These are phyloP conservation scores for Psidium friedrichsthalianum DNA, from an alignment of 345 rosid genomes.

Conservation along the genomic window DNA sequence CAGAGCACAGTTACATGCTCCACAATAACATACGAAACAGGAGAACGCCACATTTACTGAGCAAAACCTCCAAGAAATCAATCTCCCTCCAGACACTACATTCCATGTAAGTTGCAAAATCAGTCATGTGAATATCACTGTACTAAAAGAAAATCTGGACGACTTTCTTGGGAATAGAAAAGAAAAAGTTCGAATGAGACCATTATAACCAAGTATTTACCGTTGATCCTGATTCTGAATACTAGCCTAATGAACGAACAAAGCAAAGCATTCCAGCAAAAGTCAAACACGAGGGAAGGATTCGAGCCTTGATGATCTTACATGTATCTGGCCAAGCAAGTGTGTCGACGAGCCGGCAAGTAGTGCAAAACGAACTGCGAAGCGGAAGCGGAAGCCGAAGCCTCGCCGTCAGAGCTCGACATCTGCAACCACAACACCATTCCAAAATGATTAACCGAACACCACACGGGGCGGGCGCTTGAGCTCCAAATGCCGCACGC, in stretches of 20 bases:
- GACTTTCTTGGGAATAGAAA: not conserved
- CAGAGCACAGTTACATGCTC: not conserved
- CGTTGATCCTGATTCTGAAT: not conserved
- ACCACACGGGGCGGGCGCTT: not conserved
- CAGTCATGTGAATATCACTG: not conserved
- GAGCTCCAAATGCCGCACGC: not conserved
- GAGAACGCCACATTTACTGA: not conserved
- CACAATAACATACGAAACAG: not conserved
- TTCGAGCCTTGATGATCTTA: constrained; percentile 15
- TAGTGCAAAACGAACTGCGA: constrained; percentile 52
- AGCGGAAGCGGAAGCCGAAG: not conserved
- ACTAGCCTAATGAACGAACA: not conserved
- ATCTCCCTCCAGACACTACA: not conserved
- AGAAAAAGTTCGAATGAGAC: not conserved
- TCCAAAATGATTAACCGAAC: not conserved
- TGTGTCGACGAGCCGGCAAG: constrained; percentile 19
- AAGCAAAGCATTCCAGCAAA: not conserved
- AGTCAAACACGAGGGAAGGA: not conserved
- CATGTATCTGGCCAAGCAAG: constrained; percentile 53
- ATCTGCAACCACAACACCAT: constrained; percentile 22
- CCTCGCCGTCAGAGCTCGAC: constrained; percentile 26
- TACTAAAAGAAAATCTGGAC: not conserved
- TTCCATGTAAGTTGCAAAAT: not conserved
- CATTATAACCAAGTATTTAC: not conserved
- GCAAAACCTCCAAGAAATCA: not conserved